phyloP scores from a whole-genome alignment of 192 early-diverging fungal species.

The Podochytrium sp. region DNA sequence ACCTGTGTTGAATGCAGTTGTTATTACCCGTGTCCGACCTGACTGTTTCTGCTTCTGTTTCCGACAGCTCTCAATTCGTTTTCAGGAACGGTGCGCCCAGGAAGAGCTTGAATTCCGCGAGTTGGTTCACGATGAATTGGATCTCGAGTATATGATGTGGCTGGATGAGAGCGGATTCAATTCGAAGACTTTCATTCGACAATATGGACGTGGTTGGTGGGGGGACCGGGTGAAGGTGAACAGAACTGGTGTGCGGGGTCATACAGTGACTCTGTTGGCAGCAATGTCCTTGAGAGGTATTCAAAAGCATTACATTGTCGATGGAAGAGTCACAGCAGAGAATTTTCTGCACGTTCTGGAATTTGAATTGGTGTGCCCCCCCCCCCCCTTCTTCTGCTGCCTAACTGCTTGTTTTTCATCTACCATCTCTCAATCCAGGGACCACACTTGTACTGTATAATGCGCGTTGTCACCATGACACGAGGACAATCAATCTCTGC shows the following conservation, averaged over 20 bases:
- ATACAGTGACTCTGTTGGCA: conserved; percentile 1
- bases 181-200: not conserved
- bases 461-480: not conserved
- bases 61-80: not conserved
- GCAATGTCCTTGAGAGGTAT: not conserved
- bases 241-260: not conserved
- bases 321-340: not conserved
- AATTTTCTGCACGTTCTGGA: conserved; percentile 5
- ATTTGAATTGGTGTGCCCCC: not conserved
- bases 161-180: conserved; percentile 2
- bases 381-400: not conserved
- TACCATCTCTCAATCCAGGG: not conserved
- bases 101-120: not conserved
- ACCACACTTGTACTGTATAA: not conserved
- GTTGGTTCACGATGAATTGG: not conserved
- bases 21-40: not conserved
- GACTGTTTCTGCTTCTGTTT: not conserved
- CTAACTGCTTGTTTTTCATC: not conserved
- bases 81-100: not conserved
- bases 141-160: not conserved
- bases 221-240: not conserved
- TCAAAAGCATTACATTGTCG: not conserved
- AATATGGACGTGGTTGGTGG: not conserved
- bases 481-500: not conserved
- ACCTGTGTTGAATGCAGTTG: not conserved